These are phyloP conservation scores for Talaromyces sp. DNA, from an alignment of 2,329 filamentous ascomycete genomes.

Conservation along the genomic window DNA sequence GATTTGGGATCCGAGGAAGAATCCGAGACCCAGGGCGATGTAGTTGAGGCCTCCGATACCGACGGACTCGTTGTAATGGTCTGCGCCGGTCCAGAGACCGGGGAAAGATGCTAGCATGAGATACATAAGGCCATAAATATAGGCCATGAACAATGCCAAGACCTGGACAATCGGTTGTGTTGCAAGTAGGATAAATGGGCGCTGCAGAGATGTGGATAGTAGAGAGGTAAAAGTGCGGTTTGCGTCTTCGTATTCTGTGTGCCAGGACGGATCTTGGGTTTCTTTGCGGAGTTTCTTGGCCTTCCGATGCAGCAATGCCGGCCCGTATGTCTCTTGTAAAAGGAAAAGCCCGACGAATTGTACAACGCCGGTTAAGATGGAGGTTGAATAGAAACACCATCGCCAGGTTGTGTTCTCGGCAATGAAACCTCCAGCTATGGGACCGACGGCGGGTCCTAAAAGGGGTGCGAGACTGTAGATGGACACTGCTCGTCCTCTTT, in stretches of 20 bases:
- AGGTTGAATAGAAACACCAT: conserved; percentile 70
- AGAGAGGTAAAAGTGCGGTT: conserved; percentile 34
- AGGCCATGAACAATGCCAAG: conserved; percentile 56
- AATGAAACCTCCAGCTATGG: conserved; percentile 63
- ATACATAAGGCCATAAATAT: conserved; percentile 63
- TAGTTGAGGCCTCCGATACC: conserved; percentile 65
- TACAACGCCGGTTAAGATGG: conserved; percentile 61
- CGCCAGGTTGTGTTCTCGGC: conserved; percentile 65
- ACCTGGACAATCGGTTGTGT: conserved; percentile 63
- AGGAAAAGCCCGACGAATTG: conserved; percentile 63
- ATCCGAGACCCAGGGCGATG: conserved; percentile 62
- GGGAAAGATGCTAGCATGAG: conserved; percentile 65
- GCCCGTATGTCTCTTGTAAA: conserved; percentile 65
- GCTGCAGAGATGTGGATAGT: conserved; percentile 46
- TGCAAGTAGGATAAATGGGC: conserved; percentile 57
- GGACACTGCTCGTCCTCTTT: conserved; percentile 59
- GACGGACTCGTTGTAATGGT: conserved; percentile 55
- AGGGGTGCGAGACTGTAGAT: conserved; percentile 61
- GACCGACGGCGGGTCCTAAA: conserved; percentile 61
- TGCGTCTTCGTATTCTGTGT: conserved; percentile 43
- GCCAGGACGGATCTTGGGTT: conserved; percentile 37
- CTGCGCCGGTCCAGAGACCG: conserved; percentile 51
- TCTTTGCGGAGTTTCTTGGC: conserved; percentile 50
- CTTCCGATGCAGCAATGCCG: conserved; percentile 60
- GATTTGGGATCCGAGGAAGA: conserved; percentile 56